phyloP scores from a whole-genome alignment of 805 yeast genomes.

The Candida adriatica region DNA sequence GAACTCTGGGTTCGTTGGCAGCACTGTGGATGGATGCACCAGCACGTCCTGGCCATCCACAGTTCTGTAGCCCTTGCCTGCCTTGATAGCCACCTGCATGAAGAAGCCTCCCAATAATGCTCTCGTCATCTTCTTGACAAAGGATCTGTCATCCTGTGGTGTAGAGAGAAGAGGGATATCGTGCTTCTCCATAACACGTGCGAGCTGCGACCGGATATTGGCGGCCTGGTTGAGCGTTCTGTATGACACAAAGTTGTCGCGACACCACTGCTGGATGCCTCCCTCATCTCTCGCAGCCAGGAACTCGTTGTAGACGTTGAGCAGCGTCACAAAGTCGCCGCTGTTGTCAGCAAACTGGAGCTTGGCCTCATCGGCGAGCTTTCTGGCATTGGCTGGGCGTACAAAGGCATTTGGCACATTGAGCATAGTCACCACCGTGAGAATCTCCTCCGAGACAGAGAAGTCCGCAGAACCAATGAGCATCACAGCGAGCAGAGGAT shows the following conservation, averaged over 20 bases:
- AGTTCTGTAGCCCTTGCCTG: constrained; percentile 84
- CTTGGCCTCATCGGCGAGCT: constrained; percentile 89
- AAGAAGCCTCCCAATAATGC: constrained; percentile 91
- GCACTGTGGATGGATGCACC: constrained; percentile 88
- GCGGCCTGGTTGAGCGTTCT: constrained; percentile 83
- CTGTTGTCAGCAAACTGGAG: constrained; percentile 83
- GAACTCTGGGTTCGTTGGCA: constrained; percentile 89
- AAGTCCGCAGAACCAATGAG: constrained; percentile 82
- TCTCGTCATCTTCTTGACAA: constrained; percentile 73
- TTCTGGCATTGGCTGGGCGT: constrained; percentile 82
- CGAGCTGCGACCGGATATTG: constrained; percentile 77
- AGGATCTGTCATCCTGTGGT: constrained; percentile 56
- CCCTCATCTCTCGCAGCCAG: constrained; percentile 64
- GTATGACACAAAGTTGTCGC: constrained; percentile 78
- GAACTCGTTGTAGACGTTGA: constrained; percentile 85
- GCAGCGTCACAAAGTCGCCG: constrained; percentile 88
- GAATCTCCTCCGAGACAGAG: constrained; percentile 81
- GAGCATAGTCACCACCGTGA: constrained; percentile 82
- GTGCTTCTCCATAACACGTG: constrained; percentile 73
- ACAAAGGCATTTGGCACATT: constrained; percentile 94
- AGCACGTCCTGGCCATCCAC: constrained; percentile 94
- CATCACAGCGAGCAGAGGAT: constrained; percentile 93
- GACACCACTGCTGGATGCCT: constrained; percentile 80
- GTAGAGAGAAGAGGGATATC: constrained; percentile 70
- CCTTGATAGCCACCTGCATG: constrained; percentile 96